phyloP scores from a whole-genome alignment of 2,329 filamentous ascomycete genomes.

The Trichophyton rubrum region DNA sequence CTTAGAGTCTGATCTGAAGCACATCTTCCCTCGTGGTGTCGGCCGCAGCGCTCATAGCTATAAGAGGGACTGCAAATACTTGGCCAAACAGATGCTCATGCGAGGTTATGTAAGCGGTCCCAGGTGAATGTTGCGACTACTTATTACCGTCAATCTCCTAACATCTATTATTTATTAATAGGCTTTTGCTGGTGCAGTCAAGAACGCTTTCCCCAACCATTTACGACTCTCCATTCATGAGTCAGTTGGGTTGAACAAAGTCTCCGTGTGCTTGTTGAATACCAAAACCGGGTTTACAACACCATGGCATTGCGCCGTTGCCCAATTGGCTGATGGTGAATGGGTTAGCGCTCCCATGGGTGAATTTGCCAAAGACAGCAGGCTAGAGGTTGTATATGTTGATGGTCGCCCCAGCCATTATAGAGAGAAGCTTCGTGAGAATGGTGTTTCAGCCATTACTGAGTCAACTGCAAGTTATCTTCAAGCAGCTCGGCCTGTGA shows the following conservation, averaged over 20 bases:
- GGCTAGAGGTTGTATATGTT: constrained; percentile 3
- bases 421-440: constrained; percentile 3
- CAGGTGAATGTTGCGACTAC: neutral
- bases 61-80: constrained; percentile 5
- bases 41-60: constrained; percentile 3
- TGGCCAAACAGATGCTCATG: constrained; percentile 3
- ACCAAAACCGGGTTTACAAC: constrained; percentile 4
- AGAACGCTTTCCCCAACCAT: constrained; percentile 1
- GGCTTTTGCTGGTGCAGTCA: constrained; percentile 4
- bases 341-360: constrained; percentile 4
- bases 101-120: neutral
- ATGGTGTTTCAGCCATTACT: neutral
- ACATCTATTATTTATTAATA: neutral
- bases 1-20: constrained; percentile 4
- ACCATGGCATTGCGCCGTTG: constrained; percentile 4
- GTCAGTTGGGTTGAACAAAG: neutral
- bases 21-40: constrained; percentile 2
- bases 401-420: constrained; percentile 5
- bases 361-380: neutral
- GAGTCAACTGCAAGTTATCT: neutral
- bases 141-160: neutral
- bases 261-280: neutral
- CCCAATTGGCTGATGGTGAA: constrained; percentile 1
- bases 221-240: constrained; percentile 4
- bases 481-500: neutral